Evolutionary conservation across 176 grass and related monocot genomes (phyloP), one percentile per base, ranked within the genome.

Genomic region (Phoenix roebelenii): DNA sequence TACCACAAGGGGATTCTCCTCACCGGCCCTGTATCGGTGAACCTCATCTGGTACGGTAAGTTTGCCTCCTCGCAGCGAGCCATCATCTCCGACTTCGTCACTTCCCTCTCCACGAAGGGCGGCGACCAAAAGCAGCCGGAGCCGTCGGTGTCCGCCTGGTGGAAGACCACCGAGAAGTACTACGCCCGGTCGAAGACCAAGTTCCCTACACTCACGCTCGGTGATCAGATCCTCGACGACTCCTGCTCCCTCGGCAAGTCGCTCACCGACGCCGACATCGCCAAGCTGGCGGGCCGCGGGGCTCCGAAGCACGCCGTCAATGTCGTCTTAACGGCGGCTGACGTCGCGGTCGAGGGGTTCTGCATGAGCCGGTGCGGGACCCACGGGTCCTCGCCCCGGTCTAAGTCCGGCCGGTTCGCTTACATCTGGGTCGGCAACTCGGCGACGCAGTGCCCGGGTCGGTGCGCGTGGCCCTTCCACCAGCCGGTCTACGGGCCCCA

Each of bases 261-360:
- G 50, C 85, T 95, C 17, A 62, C 25, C 55, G 72, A 85, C 58
- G 55, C 76, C 25, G 63, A 89, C 69, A 78, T 95, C 30, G 51
- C 77, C 3, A 18, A 25, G 32, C 55, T 95, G 22, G 85, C 85
- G 0, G 22, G 25, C 14, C 60, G 76, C 1, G 65, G 18, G 28
- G 24, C 77, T 0, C 12, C 5, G 18, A 70, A 67, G 53, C 63
- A 72, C 28, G 82, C 78, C 5, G 64, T 95, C 63, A 74, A 68
- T 54, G 71, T 89, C 20, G 80, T 95, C 15, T 77, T 95, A 28
- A 89, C 90, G 23, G 73, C 90, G 64, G 32, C 81, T 55, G 85
- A 95, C 77, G 85, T 95, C 60, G 51, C 74, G 22, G 82, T 95
- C 58, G 85, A 89, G 25, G 73, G 79, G 3, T 95, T 95, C 79